These are phyloP conservation scores for Clonostachys rhizophaga DNA, from an alignment of 2,329 filamentous ascomycete genomes.

Conservation along the genomic window DNA sequence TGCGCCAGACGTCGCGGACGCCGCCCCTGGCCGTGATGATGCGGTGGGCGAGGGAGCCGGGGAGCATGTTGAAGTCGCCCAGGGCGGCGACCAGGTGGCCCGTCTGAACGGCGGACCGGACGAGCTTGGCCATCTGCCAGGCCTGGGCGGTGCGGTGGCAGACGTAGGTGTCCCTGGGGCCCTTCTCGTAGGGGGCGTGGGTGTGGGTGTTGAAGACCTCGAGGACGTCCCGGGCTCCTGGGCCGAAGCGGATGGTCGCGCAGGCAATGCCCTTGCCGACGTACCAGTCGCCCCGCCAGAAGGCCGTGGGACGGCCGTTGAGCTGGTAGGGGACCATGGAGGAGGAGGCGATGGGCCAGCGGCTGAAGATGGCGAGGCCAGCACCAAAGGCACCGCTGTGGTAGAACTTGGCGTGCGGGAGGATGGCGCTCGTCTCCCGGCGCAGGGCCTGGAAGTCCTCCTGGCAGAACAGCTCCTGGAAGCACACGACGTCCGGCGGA, in stretches of 20 bases:
- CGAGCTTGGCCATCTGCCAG: slow-evolving; percentile 90
- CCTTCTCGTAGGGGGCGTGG: slow-evolving; percentile 82
- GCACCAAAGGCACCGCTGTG: slow-evolving; percentile 83
- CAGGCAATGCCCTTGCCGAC: slow-evolving; percentile 91
- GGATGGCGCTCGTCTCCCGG: slow-evolving; percentile 62
- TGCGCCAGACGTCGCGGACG: slow-evolving; percentile 79
- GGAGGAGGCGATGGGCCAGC: slow-evolving; percentile 89
- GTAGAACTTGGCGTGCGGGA: slow-evolving; percentile 94
- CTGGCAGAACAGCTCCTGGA: slow-evolving; percentile 93
- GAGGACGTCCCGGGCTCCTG: slow-evolving; percentile 58
- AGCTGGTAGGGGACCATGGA: slow-evolving; percentile 84
- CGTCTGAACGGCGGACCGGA: slow-evolving; percentile 73
- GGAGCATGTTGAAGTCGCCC: slow-evolving; percentile 97
- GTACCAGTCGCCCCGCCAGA: slow-evolving; percentile 93
- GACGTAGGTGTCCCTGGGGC: slow-evolving; percentile 78
- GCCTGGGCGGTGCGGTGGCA: slow-evolving; percentile 89
- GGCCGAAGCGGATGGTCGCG: slow-evolving; percentile 71
- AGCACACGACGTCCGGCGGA: slow-evolving; percentile 82
- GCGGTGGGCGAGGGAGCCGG: slow-evolving; percentile 75
- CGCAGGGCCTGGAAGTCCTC: slow-evolving; percentile 79
- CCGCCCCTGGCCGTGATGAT: slow-evolving; percentile 75
- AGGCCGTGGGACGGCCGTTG: slow-evolving; percentile 88
- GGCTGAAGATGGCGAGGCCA: slow-evolving; percentile 82
- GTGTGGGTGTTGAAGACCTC: slow-evolving; percentile 86
- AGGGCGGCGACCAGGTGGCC: slow-evolving; percentile 81